Evolutionary conservation across 2,329 filamentous ascomycete genomes (phyloP).

Genomic region (Diplodia scrobiculata): DNA sequence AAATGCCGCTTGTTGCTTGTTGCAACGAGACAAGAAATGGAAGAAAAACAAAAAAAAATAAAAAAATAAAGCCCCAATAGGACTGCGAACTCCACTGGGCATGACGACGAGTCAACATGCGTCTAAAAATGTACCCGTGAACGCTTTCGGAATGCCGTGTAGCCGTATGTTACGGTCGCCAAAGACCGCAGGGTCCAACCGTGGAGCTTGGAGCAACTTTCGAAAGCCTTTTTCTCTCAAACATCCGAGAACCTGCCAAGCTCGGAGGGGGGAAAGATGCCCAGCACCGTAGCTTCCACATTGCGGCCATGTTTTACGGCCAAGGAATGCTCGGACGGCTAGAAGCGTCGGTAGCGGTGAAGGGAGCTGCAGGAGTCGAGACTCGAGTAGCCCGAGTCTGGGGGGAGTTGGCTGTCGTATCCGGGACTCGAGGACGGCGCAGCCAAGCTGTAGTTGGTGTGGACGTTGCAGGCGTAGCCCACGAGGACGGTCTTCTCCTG

Average conservation of each 20-base stretch:
- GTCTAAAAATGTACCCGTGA: too few species aligned
- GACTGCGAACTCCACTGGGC: background rate
- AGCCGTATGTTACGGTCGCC: too few species aligned
- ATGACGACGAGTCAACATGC: background rate
- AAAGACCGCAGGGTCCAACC: too few species aligned
- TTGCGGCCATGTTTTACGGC: too few species aligned
- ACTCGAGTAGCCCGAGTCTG: constrained; percentile 18
- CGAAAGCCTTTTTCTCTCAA: too few species aligned
- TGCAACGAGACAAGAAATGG: background rate
- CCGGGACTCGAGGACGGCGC: background rate
- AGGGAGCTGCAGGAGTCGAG: constrained; percentile 2
- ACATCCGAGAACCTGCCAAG: too few species aligned
- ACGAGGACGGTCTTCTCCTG: constrained; percentile 78
- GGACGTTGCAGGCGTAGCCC: constrained; percentile 72
- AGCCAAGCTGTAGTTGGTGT: constrained; percentile 43
- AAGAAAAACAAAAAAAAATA: background rate
- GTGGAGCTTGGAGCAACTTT: too few species aligned
- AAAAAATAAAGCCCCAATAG: background rate
- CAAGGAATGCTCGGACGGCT: background rate
- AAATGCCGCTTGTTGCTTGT: constrained; percentile 14
- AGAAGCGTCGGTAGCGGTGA: constrained; percentile 24
- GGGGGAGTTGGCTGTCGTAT: background rate
- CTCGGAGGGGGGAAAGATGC: too few species aligned
- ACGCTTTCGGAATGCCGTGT: too few species aligned
- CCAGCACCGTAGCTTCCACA: too few species aligned